A percentile compares a stretch with the other conserved stretches of the same genome.
Conservation (phyloP, 2,329 filamentous ascomycete genomes). For the Ustilaginoidea virens region DNA sequence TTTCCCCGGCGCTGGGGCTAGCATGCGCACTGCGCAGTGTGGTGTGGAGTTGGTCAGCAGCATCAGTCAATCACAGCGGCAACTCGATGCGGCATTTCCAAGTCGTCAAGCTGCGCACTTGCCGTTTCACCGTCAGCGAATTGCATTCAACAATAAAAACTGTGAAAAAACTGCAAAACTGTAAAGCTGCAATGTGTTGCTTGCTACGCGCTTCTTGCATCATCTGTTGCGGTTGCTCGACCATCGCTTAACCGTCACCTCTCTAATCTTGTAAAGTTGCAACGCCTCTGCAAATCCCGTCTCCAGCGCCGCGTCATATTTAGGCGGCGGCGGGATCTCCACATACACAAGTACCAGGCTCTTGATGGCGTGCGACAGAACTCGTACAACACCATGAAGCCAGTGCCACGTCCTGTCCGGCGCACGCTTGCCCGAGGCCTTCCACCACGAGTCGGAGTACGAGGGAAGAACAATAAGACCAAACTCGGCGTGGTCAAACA, state of each 20-base stretch:
- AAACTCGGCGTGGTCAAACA: slow-evolving; percentile 92
- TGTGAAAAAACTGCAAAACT: too few species aligned
- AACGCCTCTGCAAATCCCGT: slow-evolving; percentile 48
- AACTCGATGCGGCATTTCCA: too few species aligned
- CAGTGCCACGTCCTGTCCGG: slow-evolving; percentile 54
- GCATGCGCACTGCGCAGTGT: too few species aligned
- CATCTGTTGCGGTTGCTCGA: slow-evolving; percentile 58
- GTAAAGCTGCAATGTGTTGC: too few species aligned
- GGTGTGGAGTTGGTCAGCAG: too few species aligned
- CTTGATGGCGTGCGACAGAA: slow-evolving; percentile 81
- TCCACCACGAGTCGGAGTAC: slow-evolving; percentile 64
- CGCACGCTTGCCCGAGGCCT: slow-evolving; percentile 32
- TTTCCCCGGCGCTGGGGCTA: too few species aligned
- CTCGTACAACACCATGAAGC: slow-evolving; percentile 80
- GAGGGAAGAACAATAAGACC: slow-evolving; percentile 72
- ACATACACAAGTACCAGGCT: slow-evolving; percentile 82
- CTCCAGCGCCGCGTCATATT: slow-evolving; percentile 25
- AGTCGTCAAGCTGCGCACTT: too few species aligned
- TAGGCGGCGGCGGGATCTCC: slow-evolving; percentile 60
- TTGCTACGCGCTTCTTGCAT: not conserved
- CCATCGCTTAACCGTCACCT: slow-evolving; percentile 73
- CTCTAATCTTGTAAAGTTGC: slow-evolving; percentile 58
- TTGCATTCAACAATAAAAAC: too few species aligned
- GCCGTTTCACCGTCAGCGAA: too few species aligned
- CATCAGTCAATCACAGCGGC: too few species aligned